Evolutionary conservation across 2,329 filamentous ascomycete species (phyloP), one percentile per base, ranked within the genome.

Genomic region (Emmonsiellopsis sp.): DNA sequence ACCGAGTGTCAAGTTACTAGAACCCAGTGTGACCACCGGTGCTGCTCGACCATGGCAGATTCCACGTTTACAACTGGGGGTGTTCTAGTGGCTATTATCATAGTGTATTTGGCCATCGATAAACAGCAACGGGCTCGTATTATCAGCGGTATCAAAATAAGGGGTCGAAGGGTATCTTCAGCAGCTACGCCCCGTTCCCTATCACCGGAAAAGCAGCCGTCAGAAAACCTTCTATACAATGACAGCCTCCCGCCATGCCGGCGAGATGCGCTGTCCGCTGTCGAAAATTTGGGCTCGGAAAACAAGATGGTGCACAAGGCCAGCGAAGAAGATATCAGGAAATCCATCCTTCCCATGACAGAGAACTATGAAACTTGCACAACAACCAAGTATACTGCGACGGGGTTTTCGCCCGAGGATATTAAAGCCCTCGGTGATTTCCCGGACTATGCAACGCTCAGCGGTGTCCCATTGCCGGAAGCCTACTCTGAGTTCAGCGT

Each of bases 381-480:
- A 37, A 61, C 65, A 15, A 56, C 65, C 16, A 74, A 73, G 30
- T 84, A 79, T 63, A 83, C 82, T 1, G 81, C 81, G 1, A 89
- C 80, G 42, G 87, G 85, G 1, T 85, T 91, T 62, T 85, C 85
- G 0, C 75, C 84, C 0, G 76, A 77, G 2, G 87, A 94, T 53
- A 77, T 94, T 57, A 79, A 79, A 52, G 77, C 78, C 0, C 71
- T 94, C 1, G 88, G 88, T 0, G 77, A 86, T 59, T 94, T 94
- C 54, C 88, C 89, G 0, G 83, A 92, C 64, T 94, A 94, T 66
- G 80, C 87, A 5, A 71, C 76, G 2, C 72, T 95, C 9, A 88
- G 84, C 48, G 89, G 86, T 5, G 84, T 94, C 4, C 86, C 86
- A 1, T 70, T 86, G 46, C 89, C 89, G 0, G 58, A 73, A 7